These are phyloP conservation scores for Aspergillus aculeatinus DNA, from an alignment of 2,329 filamentous ascomycete species.

Conservation along the genomic window DNA sequence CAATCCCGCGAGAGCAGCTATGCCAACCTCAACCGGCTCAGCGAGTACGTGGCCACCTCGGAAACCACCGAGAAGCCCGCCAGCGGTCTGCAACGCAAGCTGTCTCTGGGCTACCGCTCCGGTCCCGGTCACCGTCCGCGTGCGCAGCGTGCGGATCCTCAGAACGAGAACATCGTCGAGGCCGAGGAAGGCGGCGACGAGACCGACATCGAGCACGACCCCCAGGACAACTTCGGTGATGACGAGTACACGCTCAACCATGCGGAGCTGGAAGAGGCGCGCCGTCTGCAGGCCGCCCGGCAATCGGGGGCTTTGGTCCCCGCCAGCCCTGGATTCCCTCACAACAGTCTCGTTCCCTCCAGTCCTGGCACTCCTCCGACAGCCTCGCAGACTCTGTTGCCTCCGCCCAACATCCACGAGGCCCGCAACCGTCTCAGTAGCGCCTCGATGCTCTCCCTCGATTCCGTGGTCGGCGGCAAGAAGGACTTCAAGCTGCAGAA, in stretches of 20 bases:
- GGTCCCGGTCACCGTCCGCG: constrained; percentile 36
- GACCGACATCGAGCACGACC: constrained; percentile 28
- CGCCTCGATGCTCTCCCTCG: constrained; percentile 52
- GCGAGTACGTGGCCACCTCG: constrained; percentile 26
- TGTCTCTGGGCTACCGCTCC: constrained; percentile 40
- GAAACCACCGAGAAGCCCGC: constrained; percentile 31
- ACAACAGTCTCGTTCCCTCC: neutral
- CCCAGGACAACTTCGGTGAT: constrained; percentile 37
- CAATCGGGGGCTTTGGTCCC: neutral
- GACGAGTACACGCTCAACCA: constrained; percentile 37
- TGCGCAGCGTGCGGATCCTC: constrained; percentile 21
- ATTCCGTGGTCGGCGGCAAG: constrained; percentile 59
- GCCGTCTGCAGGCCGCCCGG: constrained; percentile 11
- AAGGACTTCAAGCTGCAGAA: constrained; percentile 63
- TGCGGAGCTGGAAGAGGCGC: constrained; percentile 31
- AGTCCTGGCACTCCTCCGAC: neutral
- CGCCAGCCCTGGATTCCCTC: neutral
- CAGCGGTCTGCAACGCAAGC: constrained; percentile 32
- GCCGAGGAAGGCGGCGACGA: constrained; percentile 27
- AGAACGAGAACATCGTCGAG: constrained; percentile 24
- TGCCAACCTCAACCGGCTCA: constrained; percentile 27
- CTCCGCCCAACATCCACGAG: constrained; percentile 16
- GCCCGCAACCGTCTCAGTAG: constrained; percentile 34
- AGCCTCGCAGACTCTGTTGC: neutral
- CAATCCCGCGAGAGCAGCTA: constrained; percentile 29